Conservation (phyloP, 768 basidiomycete species). For the Mrakia frigida region DNA sequence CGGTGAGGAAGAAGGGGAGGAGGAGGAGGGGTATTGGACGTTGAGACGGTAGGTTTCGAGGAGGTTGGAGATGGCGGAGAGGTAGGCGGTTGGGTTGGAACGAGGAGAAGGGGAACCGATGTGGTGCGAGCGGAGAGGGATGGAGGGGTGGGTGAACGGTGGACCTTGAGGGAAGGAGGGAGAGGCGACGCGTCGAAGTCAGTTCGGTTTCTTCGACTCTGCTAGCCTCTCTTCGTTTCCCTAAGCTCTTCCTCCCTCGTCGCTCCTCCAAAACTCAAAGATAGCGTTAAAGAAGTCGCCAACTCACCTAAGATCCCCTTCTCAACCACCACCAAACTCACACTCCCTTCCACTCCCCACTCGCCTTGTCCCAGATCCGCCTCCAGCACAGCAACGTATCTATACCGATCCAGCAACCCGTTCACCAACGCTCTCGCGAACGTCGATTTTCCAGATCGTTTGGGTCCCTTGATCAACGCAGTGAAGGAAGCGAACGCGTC, state of each 20-base stretch:
- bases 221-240: no score
- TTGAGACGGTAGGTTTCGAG: conserved; percentile 56
- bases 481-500: conserved; percentile 43
- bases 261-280: no score
- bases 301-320: conserved; percentile 63
- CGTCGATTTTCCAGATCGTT: conserved; percentile 84
- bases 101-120: conserved; percentile 73
- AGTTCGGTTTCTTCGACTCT: no score
- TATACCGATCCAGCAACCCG: conserved; percentile 61
- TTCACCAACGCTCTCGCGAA: conserved; percentile 73
- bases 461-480: conserved; percentile 74
- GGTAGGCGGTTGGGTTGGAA: conserved; percentile 68
- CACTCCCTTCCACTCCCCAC: conserved; percentile 79
- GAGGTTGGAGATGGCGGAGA: conserved; percentile 62
- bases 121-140: conserved; percentile 71
- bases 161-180: conserved; percentile 55
- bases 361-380: conserved; percentile 92
- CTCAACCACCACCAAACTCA: conserved; percentile 69
- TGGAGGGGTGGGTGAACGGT: conserved; percentile 72
- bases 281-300: no score
- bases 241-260: no score
- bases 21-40: conserved; percentile 48
- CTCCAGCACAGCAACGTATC: conserved; percentile 82
- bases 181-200: no score
- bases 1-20: background rate